phyloP scores from a whole-genome alignment of 164 flowering plant species.

The grape (Vitis vinifera) region ASM3070453v1 NC_081810.1:845501-846000 shows the following conservation, averaged over 20 bases:
- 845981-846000: constrained; percentile 77
- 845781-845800: constrained; percentile 96
- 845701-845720: too few species aligned
- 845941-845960: constrained; percentile 75
- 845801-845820: constrained; percentile 86
- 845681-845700: background rate
- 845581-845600: too few species aligned
- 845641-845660: too few species aligned
- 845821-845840: constrained; percentile 94
- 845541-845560: too few species aligned
- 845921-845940: constrained; percentile 82
- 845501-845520: constrained; percentile 80
- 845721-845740: too few species aligned
- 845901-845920: constrained; percentile 90
- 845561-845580: too few species aligned
- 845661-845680: too few species aligned
- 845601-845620: too few species aligned
- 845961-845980: constrained; percentile 84
- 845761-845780: constrained; percentile 84
- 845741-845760: constrained; percentile 37
- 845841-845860: constrained; percentile 90
- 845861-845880: constrained; percentile 87
- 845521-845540: constrained; percentile 72
- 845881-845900: constrained; percentile 83
- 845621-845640: too few species aligned